A percentile compares a stretch with the other conserved stretches of the same genome.
These are phyloP conservation scores for Halophytophthora polymorphica DNA, from an alignment of 352 stramenopile species.

Conservation along the genomic window DNA sequence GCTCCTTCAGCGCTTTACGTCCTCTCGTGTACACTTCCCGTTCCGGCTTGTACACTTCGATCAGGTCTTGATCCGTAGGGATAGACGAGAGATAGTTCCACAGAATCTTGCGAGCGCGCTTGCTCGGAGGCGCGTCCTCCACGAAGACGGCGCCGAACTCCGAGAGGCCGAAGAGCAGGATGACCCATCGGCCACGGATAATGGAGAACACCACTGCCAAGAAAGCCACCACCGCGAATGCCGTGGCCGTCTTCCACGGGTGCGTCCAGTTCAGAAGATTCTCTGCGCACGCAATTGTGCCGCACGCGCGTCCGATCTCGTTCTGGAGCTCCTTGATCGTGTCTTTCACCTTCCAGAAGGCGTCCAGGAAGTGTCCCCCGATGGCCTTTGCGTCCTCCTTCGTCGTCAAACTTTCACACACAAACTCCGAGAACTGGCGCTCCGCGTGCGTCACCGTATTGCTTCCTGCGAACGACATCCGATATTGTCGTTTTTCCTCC, in stretches of 20 bases:
- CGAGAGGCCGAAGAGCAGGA: conserved; percentile 67
- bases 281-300: conserved; percentile 68
- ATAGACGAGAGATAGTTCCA: conserved; percentile 83
- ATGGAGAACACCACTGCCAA: conserved; percentile 60
- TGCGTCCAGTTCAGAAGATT: conserved; percentile 88
- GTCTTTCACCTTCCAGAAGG: conserved; percentile 84
- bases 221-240: conserved; percentile 48
- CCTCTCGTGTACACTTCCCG: conserved; percentile 58
- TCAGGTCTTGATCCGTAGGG: conserved; percentile 75
- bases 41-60: conserved; percentile 69
- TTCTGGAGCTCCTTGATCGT: conserved; percentile 74
- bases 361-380: conserved; percentile 66
- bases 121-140: conserved; percentile 75
- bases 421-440: conserved; percentile 63
- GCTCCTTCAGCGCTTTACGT: conserved; percentile 41
- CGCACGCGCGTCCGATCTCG: conserved; percentile 67
- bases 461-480: conserved; percentile 13
- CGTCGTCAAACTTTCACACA: conserved; percentile 62
- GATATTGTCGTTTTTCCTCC: conserved; percentile 10
- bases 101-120: conserved; percentile 71
- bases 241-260: conserved; percentile 77
- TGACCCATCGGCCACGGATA: conserved; percentile 66
- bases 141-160: conserved; percentile 80
- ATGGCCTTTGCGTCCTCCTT: conserved; percentile 72
- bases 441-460: conserved; percentile 34